Percentiles rank a stretch among this genome's conserved stretches.
phyloP scores from a whole-genome alignment of 148 eudicot species.

The Arbutus unedo region DNA sequence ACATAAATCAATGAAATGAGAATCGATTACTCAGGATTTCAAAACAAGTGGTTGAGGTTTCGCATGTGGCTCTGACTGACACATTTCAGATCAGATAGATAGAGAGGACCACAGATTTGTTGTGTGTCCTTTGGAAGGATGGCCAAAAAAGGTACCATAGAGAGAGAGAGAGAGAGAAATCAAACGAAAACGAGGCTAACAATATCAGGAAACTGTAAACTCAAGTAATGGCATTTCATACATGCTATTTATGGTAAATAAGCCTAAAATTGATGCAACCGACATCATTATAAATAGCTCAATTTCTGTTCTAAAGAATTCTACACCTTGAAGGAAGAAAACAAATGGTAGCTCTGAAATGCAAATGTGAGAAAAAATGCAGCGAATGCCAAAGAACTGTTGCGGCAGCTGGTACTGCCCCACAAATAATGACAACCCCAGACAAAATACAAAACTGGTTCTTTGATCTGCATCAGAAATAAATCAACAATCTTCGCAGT shows the following conservation, averaged over 20 bases:
- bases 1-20: no score
- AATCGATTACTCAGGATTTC: no score
- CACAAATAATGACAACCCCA: slow-evolving; percentile 15
- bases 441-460: slow-evolving; percentile 18
- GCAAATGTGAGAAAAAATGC: background rate
- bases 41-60: no score
- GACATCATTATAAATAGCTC: background rate
- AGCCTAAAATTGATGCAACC: background rate
- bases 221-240: background rate
- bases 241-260: background rate
- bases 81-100: no score
- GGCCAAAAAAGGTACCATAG: no score
- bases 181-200: background rate
- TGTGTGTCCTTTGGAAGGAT: no score
- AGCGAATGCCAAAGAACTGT: background rate
- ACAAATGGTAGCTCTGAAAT: background rate
- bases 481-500: background rate
- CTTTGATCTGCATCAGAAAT: slow-evolving; percentile 13
- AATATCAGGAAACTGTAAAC: background rate
- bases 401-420: slow-evolving; percentile 9
- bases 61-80: no score
- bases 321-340: background rate
- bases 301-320: slow-evolving; percentile 2
- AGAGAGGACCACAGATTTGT: no score
- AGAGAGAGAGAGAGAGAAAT: background rate